phyloP scores from a whole-genome alignment of 23 red algal genomes.

The Cyanidiococcus yangmingshanensis region DNA sequence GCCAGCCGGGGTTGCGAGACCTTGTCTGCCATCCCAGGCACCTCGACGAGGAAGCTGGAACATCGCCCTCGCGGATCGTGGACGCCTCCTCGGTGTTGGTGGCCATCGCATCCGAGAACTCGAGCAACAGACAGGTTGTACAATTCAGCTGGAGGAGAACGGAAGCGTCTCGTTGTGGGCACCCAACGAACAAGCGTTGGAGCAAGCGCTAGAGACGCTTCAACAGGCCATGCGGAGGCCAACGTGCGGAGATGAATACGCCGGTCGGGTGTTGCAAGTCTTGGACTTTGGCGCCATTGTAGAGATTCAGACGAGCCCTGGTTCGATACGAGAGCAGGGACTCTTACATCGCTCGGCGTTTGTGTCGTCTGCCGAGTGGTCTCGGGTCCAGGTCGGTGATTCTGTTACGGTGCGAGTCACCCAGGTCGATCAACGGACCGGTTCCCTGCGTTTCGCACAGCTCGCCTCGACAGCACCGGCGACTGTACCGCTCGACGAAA shows the following conservation, averaged over 20 bases:
- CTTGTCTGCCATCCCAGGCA: background rate
- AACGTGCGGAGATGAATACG: background rate
- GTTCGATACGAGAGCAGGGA: background rate
- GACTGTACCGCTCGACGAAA: no score
- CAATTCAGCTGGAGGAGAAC: slow-evolving; percentile 2
- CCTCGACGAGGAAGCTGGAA: background rate
- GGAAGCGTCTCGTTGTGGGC: background rate
- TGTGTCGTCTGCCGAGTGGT: background rate
- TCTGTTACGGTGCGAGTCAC: background rate
- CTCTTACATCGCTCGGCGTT: slow-evolving; percentile 16
- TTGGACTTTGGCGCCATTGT: background rate
- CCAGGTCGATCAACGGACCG: slow-evolving; percentile 13
- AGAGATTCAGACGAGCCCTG: background rate
- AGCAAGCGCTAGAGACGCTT: background rate
- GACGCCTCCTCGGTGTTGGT: background rate
- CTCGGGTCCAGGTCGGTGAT: background rate
- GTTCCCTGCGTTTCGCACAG: background rate
- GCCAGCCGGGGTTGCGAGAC: background rate
- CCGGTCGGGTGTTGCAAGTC: slow-evolving; percentile 5
- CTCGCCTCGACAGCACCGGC: background rate
- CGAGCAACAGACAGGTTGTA: slow-evolving; percentile 2
- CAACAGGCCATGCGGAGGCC: background rate
- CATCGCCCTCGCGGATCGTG: background rate
- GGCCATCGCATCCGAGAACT: background rate
- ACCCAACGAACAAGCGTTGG: background rate